Evolutionary conservation across 352 stramenopile species (phyloP).

Genomic region (Phytophthora fragariaefolia): DNA sequence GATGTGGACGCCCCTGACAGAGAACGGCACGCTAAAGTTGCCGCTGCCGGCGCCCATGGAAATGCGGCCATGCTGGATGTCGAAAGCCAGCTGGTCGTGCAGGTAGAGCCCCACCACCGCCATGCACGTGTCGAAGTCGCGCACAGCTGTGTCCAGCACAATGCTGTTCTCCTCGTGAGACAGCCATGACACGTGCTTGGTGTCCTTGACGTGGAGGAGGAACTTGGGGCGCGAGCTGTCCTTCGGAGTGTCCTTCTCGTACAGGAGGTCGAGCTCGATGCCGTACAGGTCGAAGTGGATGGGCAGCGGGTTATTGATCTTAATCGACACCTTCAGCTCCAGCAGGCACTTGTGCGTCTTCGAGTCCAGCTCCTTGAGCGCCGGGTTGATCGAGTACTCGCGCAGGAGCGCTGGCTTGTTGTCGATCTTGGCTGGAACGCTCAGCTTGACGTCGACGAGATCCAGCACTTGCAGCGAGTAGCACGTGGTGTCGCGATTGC

Average conservation of each 20-base stretch:
- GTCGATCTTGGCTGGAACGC: conserved; percentile 74
- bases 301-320: conserved; percentile 81
- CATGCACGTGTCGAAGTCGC: conserved; percentile 67
- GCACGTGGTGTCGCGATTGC: conserved; percentile 56
- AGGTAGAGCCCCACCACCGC: conserved; percentile 73
- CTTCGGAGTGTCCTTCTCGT: conserved; percentile 42
- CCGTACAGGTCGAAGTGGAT: conserved; percentile 78
- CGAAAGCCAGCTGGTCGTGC: conserved; percentile 67
- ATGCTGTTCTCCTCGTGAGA: conserved; percentile 77
- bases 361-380: conserved; percentile 79
- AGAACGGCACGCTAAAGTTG: conserved; percentile 82
- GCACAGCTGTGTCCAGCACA: conserved; percentile 56
- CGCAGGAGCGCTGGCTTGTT: conserved; percentile 74
- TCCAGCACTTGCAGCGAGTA: conserved; percentile 77
- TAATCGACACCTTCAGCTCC: conserved; percentile 71
- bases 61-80: conserved; percentile 68
- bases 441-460: conserved; percentile 63
- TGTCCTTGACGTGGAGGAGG: conserved; percentile 60
- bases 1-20: conserved; percentile 70
- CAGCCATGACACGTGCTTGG: conserved; percentile 56
- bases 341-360: conserved; percentile 75
- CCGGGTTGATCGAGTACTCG: conserved; percentile 60
- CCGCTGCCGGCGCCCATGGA: conserved; percentile 59
- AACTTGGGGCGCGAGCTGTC: conserved; percentile 30
- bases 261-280: conserved; percentile 75